Conservation (phyloP, 805 yeast species). For the Candida nonsorbophila region DNA sequence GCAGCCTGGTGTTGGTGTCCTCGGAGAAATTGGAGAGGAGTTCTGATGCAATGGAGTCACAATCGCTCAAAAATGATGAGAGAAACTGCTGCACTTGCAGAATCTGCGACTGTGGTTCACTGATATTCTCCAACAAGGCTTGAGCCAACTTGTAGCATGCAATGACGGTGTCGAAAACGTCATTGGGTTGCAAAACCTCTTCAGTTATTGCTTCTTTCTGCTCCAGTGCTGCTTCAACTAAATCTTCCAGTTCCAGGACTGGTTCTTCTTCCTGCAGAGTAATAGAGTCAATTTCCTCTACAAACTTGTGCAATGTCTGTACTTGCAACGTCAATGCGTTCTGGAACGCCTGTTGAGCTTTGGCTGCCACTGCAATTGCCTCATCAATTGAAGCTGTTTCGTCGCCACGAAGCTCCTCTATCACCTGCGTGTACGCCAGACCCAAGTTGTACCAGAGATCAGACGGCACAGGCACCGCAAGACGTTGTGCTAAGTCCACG, state of each 20-base stretch:
- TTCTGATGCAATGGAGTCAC: slow-evolving; percentile 15
- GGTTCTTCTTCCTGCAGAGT: slow-evolving; percentile 1
- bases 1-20: slow-evolving; percentile 9
- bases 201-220: slow-evolving; percentile 7
- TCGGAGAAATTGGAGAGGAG: slow-evolving; percentile 14
- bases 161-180: slow-evolving; percentile 27
- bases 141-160: slow-evolving; percentile 22
- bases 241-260: not conserved
- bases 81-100: slow-evolving; percentile 8
- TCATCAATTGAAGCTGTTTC: slow-evolving; percentile 4
- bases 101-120: slow-evolving; percentile 6
- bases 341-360: slow-evolving; percentile 15
- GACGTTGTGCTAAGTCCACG: slow-evolving; percentile 10
- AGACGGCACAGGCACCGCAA: slow-evolving; percentile 17
- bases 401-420: slow-evolving; percentile 30
- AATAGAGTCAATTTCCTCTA: slow-evolving; percentile 13
- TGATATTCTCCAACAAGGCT: slow-evolving; percentile 24
- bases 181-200: slow-evolving; percentile 28
- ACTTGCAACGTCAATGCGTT: slow-evolving; percentile 23
- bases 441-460: slow-evolving; percentile 46
- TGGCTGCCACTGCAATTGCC: slow-evolving; percentile 11
- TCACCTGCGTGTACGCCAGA: slow-evolving; percentile 41
- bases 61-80: slow-evolving; percentile 13
- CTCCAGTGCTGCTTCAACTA: slow-evolving; percentile 1
- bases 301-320: slow-evolving; percentile 20